These are phyloP conservation scores for Cryptococcus floricola DNA, from an alignment of 1,284 basidiomycete species.

Conservation along the genomic window DNA sequence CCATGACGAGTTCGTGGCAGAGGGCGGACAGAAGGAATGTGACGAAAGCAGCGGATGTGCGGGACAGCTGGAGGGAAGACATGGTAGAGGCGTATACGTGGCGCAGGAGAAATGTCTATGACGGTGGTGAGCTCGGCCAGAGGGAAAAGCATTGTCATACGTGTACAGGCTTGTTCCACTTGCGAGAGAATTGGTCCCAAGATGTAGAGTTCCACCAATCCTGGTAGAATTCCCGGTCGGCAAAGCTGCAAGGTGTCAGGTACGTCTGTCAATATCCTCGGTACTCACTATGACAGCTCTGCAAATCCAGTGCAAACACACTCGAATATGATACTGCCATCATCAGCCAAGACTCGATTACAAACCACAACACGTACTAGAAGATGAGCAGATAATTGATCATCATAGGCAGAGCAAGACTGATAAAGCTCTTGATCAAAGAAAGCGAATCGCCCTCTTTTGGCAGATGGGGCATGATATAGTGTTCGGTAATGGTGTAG, in stretches of 20 bases:
- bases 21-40: constrained; percentile 87
- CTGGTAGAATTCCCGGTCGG: constrained; percentile 93
- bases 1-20: constrained; percentile 95
- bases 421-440: constrained; percentile 70
- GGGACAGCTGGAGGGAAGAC: constrained; percentile 68
- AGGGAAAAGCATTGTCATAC: constrained; percentile 13
- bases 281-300: constrained; percentile 73
- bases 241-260: constrained; percentile 59
- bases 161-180: constrained; percentile 77
- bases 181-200: constrained; percentile 94
- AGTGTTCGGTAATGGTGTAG: constrained; percentile 84
- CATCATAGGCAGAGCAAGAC: constrained; percentile 92
- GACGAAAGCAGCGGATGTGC: constrained; percentile 74
- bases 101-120: constrained; percentile 82
- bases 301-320: constrained; percentile 96
- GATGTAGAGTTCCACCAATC: constrained; percentile 98
- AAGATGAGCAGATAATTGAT: constrained; percentile 50
- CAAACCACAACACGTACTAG: neutral
- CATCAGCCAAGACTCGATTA: constrained; percentile 2
- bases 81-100: constrained; percentile 92
- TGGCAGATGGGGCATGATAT: constrained; percentile 78
- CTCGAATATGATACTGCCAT: constrained; percentile 55
- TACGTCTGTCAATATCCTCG: too few relatives aligned
- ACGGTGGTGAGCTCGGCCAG: constrained; percentile 23
- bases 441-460: constrained; percentile 57